Conservation (phyloP, 805 yeast species). For the Wickerhamiella nectarea region DNA sequence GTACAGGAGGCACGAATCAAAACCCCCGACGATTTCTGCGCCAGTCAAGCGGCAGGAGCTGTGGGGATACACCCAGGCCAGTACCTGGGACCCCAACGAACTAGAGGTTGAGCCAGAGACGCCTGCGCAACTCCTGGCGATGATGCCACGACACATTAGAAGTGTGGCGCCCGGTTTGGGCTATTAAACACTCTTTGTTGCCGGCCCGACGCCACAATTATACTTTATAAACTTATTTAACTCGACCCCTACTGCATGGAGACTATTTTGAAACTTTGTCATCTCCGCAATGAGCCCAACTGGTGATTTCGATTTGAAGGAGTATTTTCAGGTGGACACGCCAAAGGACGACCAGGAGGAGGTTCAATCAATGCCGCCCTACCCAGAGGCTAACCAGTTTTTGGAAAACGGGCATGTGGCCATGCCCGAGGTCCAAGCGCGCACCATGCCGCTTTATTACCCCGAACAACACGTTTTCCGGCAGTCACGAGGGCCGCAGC, state of each 20-base stretch:
- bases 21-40: background rate
- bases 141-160: background rate
- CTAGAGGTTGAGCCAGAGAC: background rate
- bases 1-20: background rate
- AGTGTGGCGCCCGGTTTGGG: background rate
- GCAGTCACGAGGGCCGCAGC: background rate
- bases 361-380: background rate
- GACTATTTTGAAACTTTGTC: no score
- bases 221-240: no score
- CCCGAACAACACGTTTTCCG: background rate
- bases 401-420: background rate
- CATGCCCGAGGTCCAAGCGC: background rate
- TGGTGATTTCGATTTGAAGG: background rate
- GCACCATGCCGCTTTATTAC: background rate
- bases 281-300: background rate
- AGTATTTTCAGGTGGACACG: background rate
- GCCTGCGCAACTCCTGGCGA: background rate
- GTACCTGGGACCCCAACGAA: background rate
- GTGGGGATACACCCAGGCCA: background rate
- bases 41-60: background rate
- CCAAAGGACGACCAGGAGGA: background rate
- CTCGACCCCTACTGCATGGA: no score
- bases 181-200: background rate
- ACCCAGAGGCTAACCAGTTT: background rate
- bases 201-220: no score